These are phyloP conservation scores for Saccharomycopsis sp. DNA, from an alignment of 805 yeast genomes.

Conservation along the genomic window DNA sequence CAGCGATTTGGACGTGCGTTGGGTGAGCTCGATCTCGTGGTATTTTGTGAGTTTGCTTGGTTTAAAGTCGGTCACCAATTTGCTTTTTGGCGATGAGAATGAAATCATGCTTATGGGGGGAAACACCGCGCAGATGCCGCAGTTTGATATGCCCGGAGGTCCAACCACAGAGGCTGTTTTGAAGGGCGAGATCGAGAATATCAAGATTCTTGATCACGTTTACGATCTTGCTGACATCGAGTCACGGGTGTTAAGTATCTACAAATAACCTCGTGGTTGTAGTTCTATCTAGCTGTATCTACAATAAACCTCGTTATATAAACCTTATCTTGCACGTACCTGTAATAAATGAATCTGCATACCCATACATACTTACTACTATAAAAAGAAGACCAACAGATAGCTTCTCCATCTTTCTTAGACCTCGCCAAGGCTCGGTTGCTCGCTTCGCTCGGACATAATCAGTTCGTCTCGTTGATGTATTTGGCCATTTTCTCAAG, in stretches of 20 bases:
- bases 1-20: slow-evolving; percentile 77
- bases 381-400: no score
- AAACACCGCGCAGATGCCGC: slow-evolving; percentile 29
- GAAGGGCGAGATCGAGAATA: slow-evolving; percentile 64
- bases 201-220: slow-evolving; percentile 56
- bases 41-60: slow-evolving; percentile 86
- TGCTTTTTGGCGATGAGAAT: slow-evolving; percentile 52
- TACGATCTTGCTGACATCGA: slow-evolving; percentile 55
- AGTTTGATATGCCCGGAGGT: slow-evolving; percentile 43
- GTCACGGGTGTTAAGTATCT: slow-evolving; percentile 39
- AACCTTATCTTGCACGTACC: not conserved
- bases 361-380: not conserved
- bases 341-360: not conserved
- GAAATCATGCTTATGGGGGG: slow-evolving; percentile 34
- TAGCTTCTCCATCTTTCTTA: no score
- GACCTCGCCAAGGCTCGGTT: no score
- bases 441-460: no score
- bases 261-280: no score
- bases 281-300: no score
- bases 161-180: slow-evolving; percentile 60
- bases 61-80: slow-evolving; percentile 67
- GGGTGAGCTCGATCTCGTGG: slow-evolving; percentile 95
- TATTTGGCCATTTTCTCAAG: slow-evolving; percentile 19
- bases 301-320: no score
- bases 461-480: slow-evolving; percentile 14